Base-by-base conservation (phyloP, 768 basidiomycete genomes). In the Auriscalpium orientale region DNA sequence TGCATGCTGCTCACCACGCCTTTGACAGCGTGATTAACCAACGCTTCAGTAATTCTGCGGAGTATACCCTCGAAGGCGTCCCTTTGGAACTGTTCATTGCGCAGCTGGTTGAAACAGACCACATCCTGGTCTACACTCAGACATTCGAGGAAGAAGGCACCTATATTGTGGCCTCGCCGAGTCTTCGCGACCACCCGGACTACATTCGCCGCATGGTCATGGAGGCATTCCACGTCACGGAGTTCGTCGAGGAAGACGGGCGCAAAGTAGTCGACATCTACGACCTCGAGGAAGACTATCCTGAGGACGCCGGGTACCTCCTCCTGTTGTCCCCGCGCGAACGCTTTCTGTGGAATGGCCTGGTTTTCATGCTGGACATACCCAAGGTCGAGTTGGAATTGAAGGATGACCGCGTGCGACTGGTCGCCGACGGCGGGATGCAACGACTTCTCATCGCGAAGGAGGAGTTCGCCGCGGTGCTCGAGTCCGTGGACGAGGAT, bases 111-210 rank as follows among this genome's bases (percentile, higher is more conserved):
- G 82, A 85, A 35, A 85, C 91, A 8, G 92, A 90, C 60, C 95
- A 98, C 68, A 87, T 94, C 71, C 83, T 99, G 56, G 90, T 99
- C 47, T 95, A 97, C 70, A 97, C 95, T 1, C 82, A 86, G 58
- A 70, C 73, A 8, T 87, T 88, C 67, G 93, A 95, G 69, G 84
- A 87, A 63, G 87, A 95, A 18, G 93, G 92, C 5, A 83, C 87
- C 11, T 99, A 98, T 67, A 83, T 98, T 58, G 76, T 99, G 54
- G 95, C 91, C 8, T 84, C 91, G 15, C 79, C 76, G 5, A 79
- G 81, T 5, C 78, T 98, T 11, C 85, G 81, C 63, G 85, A 91
- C 49, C 82, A 84, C 12, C 85, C 89, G 0, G 85, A 88, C 11
- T 72, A 80, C 44, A 87, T 98, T 60, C 83, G 83, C 7, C 82